Conservation (phyloP, 2,329 filamentous ascomycete species). For the Alternaria sp. region DNA sequence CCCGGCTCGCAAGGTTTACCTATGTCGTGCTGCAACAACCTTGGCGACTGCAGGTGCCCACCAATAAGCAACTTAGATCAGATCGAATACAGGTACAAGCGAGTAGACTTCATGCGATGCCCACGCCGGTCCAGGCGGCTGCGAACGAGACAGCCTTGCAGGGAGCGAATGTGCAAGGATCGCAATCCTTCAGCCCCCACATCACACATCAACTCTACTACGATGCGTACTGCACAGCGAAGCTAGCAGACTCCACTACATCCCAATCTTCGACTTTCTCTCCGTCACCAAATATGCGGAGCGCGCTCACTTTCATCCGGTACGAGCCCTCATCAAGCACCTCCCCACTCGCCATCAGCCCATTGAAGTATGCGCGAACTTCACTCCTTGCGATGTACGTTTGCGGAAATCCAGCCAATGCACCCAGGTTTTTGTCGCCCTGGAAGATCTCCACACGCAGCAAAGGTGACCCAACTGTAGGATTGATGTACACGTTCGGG, state of each 20-base stretch:
- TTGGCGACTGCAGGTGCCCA: background rate
- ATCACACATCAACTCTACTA: background rate
- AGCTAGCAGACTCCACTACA: background rate
- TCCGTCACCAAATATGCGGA: conserved; percentile 18
- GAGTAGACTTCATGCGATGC: background rate
- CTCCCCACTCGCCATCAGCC: conserved; percentile 23
- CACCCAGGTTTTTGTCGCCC: conserved; percentile 8
- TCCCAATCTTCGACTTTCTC: conserved; percentile 4
- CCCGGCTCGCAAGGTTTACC: background rate
- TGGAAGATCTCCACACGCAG: conserved; percentile 19
- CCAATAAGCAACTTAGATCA: background rate
- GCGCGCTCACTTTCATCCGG: conserved; percentile 18
- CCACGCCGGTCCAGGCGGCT: background rate
- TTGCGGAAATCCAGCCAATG: conserved; percentile 17
- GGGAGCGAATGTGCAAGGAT: background rate
- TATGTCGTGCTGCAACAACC: background rate
- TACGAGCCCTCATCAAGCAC: conserved; percentile 26
- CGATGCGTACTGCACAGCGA: background rate
- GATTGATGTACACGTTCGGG: conserved; percentile 5
- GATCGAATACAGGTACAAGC: too few relatives aligned
- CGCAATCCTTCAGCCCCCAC: background rate
- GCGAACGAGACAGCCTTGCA: background rate
- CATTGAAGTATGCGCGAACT: conserved; percentile 20
- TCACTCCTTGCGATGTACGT: conserved; percentile 13
- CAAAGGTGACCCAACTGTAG: background rate